Evolutionary conservation across 352 stramenopile species (phyloP), one percentile per base, ranked within the genome.

Genomic region (Halophytophthora polymorphica): DNA sequence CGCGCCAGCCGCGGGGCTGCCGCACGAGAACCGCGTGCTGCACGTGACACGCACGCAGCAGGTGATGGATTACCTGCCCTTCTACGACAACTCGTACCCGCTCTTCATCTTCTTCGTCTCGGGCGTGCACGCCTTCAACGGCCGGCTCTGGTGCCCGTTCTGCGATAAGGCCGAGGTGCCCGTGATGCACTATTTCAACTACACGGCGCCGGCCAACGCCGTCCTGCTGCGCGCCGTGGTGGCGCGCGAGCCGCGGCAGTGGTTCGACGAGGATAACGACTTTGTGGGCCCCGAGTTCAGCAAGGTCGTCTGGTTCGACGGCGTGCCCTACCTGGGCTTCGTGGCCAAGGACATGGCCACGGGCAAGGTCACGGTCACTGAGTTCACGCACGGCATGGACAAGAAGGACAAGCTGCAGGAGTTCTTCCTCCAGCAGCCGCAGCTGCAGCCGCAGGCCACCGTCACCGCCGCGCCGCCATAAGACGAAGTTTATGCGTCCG

Each of bases 41-140:
- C 70, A 79, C 36, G 49, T 82, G 37, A 60, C 62, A 23, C 61
- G 50, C 11, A 33, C 56, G 14, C 46, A 64, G 19, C 73, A 73
- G 6, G 67, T 90, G 28, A 53, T 83, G 42, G 66, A 74, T 19
- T 89, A 72, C 53, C 42, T 89, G 13, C 50, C 58, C 33, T 61
- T 63, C 17, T 90, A 85, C 58, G 73, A 90, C 64, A 75, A 76
- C 61, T 77, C 63, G 49, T 88, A 86, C 35, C 77, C 82, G 51
- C 66, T 93, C 8, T 93, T 76, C 42, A 61, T 93, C 50, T 88
- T 75, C 52, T 90, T 90, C 53, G 57, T 88, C 15, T 93, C 82
- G 38, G 82, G 77, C 28, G 62, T 79, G 13, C 76, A 93, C 52
- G 43, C 57, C 41, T 88, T 89, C 61, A 93, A 90, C 51, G 82